phyloP scores from a whole-genome alignment of 202 grass and related monocot genomes.

The Saccharum hybrid region DNA sequence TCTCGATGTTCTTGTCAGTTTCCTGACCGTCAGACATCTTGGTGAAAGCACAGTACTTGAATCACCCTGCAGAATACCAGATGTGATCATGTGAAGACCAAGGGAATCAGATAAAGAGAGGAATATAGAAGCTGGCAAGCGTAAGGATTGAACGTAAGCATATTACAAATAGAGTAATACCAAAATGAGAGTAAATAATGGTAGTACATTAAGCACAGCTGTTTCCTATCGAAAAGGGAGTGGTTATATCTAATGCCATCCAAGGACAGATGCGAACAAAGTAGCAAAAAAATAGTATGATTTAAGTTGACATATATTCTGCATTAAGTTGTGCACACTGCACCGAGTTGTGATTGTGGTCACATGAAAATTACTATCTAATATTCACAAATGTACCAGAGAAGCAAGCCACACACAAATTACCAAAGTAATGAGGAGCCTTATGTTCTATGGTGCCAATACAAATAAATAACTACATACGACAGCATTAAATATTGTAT shows the following conservation, averaged over 20 bases:
- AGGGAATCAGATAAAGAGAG: neutral
- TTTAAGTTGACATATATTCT: slow-evolving; percentile 15
- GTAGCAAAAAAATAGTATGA: slow-evolving; percentile 11
- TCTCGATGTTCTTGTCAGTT: slow-evolving; percentile 90
- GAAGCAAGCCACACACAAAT: neutral
- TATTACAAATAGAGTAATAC: neutral
- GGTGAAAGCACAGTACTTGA: slow-evolving; percentile 34
- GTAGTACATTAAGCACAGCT: neutral
- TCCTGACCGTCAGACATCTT: slow-evolving; percentile 79
- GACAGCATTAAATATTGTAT: neutral
- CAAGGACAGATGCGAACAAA: neutral
- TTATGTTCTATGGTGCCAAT: neutral
- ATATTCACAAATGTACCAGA: neutral
- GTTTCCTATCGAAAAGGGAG: slow-evolving; percentile 5
- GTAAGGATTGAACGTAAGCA: neutral
- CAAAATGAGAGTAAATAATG: neutral
- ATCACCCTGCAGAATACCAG: slow-evolving; percentile 43
- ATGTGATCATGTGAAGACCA: neutral
- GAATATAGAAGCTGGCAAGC: slow-evolving; percentile 4
- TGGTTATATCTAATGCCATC: neutral
- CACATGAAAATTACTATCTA: neutral
- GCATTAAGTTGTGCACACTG: neutral
- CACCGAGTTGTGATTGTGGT: neutral
- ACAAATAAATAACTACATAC: neutral
- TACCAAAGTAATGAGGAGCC: neutral